Percentiles rank a stretch among this genome's conserved stretches.
phyloP scores from a whole-genome alignment of 371 early-diverging fungal genomes.

The Nematocida displodere region DNA sequence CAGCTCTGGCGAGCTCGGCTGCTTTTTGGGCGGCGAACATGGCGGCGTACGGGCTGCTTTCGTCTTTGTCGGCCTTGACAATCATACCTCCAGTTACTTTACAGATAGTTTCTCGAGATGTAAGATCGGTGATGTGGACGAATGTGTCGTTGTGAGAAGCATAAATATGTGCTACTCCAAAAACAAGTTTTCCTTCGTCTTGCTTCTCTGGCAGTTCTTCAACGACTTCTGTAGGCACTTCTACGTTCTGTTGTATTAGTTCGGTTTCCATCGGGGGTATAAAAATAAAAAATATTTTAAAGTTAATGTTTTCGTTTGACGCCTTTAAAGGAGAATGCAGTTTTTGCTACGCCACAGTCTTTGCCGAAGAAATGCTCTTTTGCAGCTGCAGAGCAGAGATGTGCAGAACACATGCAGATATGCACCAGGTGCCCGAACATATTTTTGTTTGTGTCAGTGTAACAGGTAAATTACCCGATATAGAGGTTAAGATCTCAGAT shows the following conservation, averaged over 20 bases:
- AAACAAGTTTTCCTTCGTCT: slow-evolving; percentile 37
- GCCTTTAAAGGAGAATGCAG: slow-evolving; percentile 41
- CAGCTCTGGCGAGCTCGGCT: slow-evolving; percentile 91
- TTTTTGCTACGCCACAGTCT: slow-evolving; percentile 18
- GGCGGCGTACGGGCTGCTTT: slow-evolving; percentile 98
- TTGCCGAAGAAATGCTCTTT: neutral
- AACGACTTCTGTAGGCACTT: neutral
- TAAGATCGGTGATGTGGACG: slow-evolving; percentile 96
- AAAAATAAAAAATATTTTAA: slow-evolving; percentile 46
- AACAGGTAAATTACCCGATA: slow-evolving; percentile 17
- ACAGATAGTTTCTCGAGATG: slow-evolving; percentile 96
- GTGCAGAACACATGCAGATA: slow-evolving; percentile 7
- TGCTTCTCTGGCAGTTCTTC: neutral
- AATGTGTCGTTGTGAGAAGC: slow-evolving; percentile 99
- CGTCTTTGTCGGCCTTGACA: slow-evolving; percentile 99
- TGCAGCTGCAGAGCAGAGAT: slow-evolving; percentile 20
- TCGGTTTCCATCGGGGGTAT: slow-evolving; percentile 46
- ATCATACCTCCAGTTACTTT: slow-evolving; percentile 99
- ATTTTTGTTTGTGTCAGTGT: neutral
- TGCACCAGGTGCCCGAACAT: neutral
- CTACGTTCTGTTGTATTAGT: slow-evolving; percentile 9
- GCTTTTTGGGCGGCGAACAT: slow-evolving; percentile 99
- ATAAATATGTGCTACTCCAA: slow-evolving; percentile 98
- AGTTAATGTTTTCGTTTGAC: slow-evolving; percentile 21
- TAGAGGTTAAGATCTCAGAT: neutral